Evolutionary conservation across 2,329 filamentous ascomycete genomes (phyloP), one percentile per base, ranked within the genome.

Genomic region (Kalmusia sp.): DNA sequence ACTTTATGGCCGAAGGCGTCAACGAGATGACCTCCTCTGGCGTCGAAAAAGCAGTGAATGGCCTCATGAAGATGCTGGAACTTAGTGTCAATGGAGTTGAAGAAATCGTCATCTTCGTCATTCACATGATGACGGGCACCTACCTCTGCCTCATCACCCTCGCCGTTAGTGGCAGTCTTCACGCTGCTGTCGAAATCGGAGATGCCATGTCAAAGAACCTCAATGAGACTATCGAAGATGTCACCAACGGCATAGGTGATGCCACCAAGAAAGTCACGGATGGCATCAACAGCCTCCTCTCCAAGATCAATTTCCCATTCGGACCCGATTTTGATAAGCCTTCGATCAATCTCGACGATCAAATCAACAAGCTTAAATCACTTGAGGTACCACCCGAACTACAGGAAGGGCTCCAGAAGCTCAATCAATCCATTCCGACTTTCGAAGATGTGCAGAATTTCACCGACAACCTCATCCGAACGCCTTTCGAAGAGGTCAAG

Each of bases 131-230:
- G 76, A 93, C 91, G 38, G 89, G 88, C 45, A 97, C 92, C 14
- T 97, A 96, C 69, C 83, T 92, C 61, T 99, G 95, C 69, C 83
- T 99, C 47, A 91, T 96, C 69, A 91, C 91, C 25, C 85, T 96
- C 58, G 87, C 92, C 41, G 83, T 97, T 51, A 85, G 89, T 58
- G 92, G 92, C 57, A 90, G 87, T 65, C 79, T 97, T 46, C 86
- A 91, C 46, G 87, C 87, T 38, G 90, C 85, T 14, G 77, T 90
- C 46, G 77, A 82, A 47, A 77, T 88, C 58, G 80, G 87, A 43
- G 80, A 87, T 67, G 82, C 86, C 45, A 83, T 87, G 27, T 79
- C 82, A 34, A 76, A 84, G 51, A 82, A 82, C 59, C 77, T 91
- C 61, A 87, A 90, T 66, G 79, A 82, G 35, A 82, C 83, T 35